Conservation (phyloP, 495 filamentous ascomycete genomes). For the Darksidea phi region DNA sequence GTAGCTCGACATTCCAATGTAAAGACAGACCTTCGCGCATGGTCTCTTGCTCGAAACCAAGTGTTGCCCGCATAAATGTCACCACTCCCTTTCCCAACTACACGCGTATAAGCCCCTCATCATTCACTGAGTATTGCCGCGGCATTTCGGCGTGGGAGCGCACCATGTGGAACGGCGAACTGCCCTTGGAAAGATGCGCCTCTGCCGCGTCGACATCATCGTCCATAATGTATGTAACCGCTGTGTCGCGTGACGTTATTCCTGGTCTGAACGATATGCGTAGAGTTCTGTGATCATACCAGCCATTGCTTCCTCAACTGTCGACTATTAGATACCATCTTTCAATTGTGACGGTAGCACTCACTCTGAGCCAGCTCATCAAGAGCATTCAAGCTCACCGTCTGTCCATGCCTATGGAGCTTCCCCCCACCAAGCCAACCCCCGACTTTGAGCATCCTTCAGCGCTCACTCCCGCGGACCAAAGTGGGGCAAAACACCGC, state of each 20-base stretch:
- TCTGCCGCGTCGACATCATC: slow-evolving; percentile 92
- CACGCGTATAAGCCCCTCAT: slow-evolving; percentile 12
- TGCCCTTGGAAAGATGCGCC: slow-evolving; percentile 62
- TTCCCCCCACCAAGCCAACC: slow-evolving; percentile 60
- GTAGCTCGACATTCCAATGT: background rate
- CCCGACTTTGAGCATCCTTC: slow-evolving; percentile 40
- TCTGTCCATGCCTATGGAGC: slow-evolving; percentile 50
- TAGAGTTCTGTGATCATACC: slow-evolving; percentile 43
- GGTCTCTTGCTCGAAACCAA: slow-evolving; percentile 93
- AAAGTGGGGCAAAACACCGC: background rate
- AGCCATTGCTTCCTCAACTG: slow-evolving; percentile 65
- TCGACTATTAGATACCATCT: slow-evolving; percentile 16
- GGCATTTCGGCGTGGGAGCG: slow-evolving; percentile 16
- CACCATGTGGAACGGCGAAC: slow-evolving; percentile 88
- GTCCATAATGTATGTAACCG: slow-evolving; percentile 72
- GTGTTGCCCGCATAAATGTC: slow-evolving; percentile 77
- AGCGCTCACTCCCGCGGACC: too few species aligned
- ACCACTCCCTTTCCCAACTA: slow-evolving; percentile 78
- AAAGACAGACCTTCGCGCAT: slow-evolving; percentile 69
- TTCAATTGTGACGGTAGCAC: slow-evolving; percentile 14
- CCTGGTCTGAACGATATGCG: background rate
- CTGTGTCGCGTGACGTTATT: slow-evolving; percentile 31
- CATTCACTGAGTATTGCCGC: background rate
- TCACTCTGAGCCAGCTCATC: slow-evolving; percentile 60
- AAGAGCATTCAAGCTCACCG: slow-evolving; percentile 58